Conservation (phyloP, 2,329 filamentous ascomycete genomes). For the Raffaelea arxii region DNA sequence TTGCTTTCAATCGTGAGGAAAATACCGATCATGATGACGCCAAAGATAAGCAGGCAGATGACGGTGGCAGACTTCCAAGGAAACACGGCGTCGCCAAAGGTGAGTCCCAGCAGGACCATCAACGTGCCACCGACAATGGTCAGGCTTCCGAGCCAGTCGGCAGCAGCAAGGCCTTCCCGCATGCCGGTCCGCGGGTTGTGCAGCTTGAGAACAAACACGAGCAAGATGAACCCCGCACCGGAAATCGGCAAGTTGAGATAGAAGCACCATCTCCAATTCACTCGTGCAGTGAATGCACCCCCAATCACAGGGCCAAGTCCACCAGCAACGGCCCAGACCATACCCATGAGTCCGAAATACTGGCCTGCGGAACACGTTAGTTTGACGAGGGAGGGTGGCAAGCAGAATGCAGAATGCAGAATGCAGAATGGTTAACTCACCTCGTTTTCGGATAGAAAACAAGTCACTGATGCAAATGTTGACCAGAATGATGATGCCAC, state of each 20-base stretch:
- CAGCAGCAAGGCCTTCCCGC: conserved; percentile 50
- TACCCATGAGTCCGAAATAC: conserved; percentile 55
- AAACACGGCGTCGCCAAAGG: conserved; percentile 67
- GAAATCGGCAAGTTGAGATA: conserved; percentile 46
- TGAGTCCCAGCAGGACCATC: conserved; percentile 78
- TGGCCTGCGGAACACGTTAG: conserved; percentile 19
- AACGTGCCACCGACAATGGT: conserved; percentile 67
- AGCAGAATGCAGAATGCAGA: no score
- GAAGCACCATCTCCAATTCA: conserved; percentile 59
- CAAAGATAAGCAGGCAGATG: conserved; percentile 70
- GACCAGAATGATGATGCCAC: conserved; percentile 40
- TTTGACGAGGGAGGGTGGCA: neutral
- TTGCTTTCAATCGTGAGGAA: conserved; percentile 68
- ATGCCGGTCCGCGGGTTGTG: conserved; percentile 59
- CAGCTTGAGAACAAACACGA: conserved; percentile 55
- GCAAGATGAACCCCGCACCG: conserved; percentile 34
- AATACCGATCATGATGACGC: conserved; percentile 48
- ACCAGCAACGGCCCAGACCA: conserved; percentile 57
- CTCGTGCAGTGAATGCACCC: conserved; percentile 50
- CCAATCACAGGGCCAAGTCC: conserved; percentile 52
- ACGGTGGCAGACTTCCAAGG: conserved; percentile 70
- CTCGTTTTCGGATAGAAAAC: conserved; percentile 34
- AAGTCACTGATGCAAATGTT: conserved; percentile 45
- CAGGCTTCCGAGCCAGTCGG: conserved; percentile 47
- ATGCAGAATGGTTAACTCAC: conserved; percentile 4